A percentile compares a stretch with the other conserved stretches of the same genome.
Conservation (phyloP, 306 rosid species). For the Castanea crenata region DNA sequence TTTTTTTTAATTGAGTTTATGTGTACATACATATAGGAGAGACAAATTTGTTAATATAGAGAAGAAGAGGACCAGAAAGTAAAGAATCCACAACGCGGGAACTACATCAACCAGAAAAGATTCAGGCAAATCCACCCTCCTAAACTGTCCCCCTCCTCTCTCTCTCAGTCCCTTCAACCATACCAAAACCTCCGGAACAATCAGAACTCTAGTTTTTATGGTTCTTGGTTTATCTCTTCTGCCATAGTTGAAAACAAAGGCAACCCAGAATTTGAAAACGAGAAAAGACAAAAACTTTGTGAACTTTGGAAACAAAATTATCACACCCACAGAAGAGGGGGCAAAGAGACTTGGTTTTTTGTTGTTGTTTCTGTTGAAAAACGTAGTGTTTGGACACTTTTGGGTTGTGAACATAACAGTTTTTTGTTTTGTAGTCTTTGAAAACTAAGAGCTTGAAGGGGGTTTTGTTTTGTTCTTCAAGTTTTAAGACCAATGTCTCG, state of each 20-base stretch:
- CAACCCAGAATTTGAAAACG: neutral
- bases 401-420: no score
- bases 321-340: neutral
- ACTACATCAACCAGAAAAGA: neutral
- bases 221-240: neutral
- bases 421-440: neutral
- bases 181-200: neutral
- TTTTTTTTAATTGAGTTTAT: no score
- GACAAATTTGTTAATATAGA: no score
- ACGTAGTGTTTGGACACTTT: neutral
- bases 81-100: neutral
- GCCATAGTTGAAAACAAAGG: neutral
- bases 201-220: neutral
- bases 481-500: constrained; percentile 17
- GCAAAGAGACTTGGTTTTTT: neutral
- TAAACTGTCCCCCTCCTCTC: neutral
- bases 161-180: neutral
- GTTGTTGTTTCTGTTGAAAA: neutral
- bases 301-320: neutral
- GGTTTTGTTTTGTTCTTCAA: neutral
- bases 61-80: neutral
- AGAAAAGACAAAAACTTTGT: neutral
- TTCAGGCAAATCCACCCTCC: neutral
- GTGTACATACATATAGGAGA: no score
- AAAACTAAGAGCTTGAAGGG: neutral